phyloP scores from a whole-genome alignment of 805 yeast species.

The Hanseniaspora valbyensis region DNA sequence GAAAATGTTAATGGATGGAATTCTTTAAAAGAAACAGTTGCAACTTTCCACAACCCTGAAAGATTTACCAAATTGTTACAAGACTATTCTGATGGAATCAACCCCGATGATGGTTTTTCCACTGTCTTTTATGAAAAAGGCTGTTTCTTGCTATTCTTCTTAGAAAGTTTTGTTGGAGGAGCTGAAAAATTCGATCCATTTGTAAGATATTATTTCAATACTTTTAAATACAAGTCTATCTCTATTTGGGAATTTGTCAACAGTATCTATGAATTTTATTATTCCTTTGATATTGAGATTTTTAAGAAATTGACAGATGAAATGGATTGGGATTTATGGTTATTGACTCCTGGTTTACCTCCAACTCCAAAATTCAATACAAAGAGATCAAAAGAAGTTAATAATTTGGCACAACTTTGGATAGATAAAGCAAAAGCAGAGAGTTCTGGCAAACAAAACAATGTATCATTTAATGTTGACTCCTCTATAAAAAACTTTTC shows the following conservation, averaged over 20 bases:
- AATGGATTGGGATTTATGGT: conserved; percentile 81
- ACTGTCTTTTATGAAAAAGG: conserved; percentile 90
- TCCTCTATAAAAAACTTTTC: conserved; percentile 39
- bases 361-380: conserved; percentile 79
- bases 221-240: conserved; percentile 57
- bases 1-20: conserved; percentile 83
- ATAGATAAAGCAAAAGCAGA: conserved; percentile 27
- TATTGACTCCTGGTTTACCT: conserved; percentile 75
- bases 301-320: conserved; percentile 41
- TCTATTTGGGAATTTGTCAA: conserved; percentile 77
- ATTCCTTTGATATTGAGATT: conserved; percentile 31
- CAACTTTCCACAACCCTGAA: conserved; percentile 46
- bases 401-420: conserved; percentile 59
- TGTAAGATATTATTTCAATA: conserved; percentile 63
- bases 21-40: conserved; percentile 56
- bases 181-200: conserved; percentile 59
- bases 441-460: conserved; percentile 11
- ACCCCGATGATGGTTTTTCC: conserved; percentile 84
- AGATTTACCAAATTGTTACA: conserved; percentile 58
- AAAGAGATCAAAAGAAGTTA: conserved; percentile 61
- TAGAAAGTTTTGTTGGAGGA: conserved; percentile 64
- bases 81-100: conserved; percentile 54
- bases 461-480: conserved; percentile 28
- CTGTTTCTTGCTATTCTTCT: conserved; percentile 59
- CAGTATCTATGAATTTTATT: conserved; percentile 56